These are phyloP conservation scores for Golubevia pallescens DNA, from an alignment of 1,284 basidiomycete species.

Conservation along the genomic window DNA sequence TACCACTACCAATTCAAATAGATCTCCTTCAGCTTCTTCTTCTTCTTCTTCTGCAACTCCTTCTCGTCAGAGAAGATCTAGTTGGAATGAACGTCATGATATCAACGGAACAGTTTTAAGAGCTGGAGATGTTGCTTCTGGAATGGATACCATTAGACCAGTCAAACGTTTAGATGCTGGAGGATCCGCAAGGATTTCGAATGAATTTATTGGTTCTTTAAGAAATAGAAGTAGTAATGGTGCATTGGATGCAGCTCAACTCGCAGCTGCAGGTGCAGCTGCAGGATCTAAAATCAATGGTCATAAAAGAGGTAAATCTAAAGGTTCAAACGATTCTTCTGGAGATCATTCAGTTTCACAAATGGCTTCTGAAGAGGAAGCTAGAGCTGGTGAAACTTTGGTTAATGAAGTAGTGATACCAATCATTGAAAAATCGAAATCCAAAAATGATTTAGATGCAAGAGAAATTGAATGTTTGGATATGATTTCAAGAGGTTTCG, in stretches of 20 bases:
- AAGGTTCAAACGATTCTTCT: constrained; percentile 11
- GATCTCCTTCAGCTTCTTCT: background rate
- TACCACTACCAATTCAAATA: constrained; percentile 8
- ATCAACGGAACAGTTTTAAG: constrained; percentile 76
- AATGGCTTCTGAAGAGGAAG: constrained; percentile 19
- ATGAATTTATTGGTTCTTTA: constrained; percentile 75
- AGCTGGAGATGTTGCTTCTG: constrained; percentile 75
- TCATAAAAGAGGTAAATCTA: constrained; percentile 66
- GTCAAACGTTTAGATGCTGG: constrained; percentile 86
- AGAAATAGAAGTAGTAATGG: constrained; percentile 17
- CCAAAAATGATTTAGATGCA: constrained; percentile 77
- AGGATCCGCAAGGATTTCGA: constrained; percentile 77
- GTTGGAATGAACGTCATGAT: constrained; percentile 71
- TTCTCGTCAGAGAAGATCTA: constrained; percentile 32
- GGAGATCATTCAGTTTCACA: constrained; percentile 6
- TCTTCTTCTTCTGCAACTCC: background rate
- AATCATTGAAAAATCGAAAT: constrained; percentile 34
- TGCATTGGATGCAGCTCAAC: constrained; percentile 12
- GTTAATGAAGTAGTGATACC: constrained; percentile 45
- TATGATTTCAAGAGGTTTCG: constrained; percentile 86
- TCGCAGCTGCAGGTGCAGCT: constrained; percentile 12
- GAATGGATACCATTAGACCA: constrained; percentile 83
- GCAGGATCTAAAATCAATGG: constrained; percentile 54
- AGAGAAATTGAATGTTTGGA: constrained; percentile 84
- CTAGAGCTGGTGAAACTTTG: constrained; percentile 26